Evolutionary conservation across 1,284 basidiomycete species (phyloP).

Genomic region (Pseudozyma tsukubaensis): DNA sequence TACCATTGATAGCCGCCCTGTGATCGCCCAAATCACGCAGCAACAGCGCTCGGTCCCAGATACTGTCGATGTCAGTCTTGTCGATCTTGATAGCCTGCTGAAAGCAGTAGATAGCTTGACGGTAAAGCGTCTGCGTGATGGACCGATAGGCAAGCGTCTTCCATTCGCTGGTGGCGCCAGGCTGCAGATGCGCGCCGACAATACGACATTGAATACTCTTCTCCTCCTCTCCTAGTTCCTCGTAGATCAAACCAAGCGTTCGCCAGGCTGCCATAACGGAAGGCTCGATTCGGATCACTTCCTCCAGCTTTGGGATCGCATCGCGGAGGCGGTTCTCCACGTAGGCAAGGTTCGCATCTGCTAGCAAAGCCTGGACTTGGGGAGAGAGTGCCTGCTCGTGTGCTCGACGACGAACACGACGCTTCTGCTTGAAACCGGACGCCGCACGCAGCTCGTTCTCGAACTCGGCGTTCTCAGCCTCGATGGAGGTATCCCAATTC

Average conservation of each 20-base stretch:
- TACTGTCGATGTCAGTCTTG: conserved; percentile 81
- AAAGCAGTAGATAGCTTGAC: conserved; percentile 92
- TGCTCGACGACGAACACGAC: conserved; percentile 21
- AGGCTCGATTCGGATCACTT: conserved; percentile 93
- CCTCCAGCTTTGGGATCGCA: conserved; percentile 83
- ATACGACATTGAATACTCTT: conserved; percentile 86
- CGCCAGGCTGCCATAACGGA: conserved; percentile 85
- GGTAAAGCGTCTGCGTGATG: conserved; percentile 78
- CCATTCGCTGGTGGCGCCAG: conserved; percentile 85
- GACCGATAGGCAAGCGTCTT: conserved; percentile 74
- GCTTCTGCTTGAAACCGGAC: conserved; percentile 53
- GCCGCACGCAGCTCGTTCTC: conserved; percentile 61
- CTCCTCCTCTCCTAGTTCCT: conserved; percentile 76
- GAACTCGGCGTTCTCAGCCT: conserved; percentile 59
- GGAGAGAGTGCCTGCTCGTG: conserved; percentile 74
- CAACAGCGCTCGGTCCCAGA: conserved; percentile 89
- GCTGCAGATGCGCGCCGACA: conserved; percentile 87
- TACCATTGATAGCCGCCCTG: conserved; percentile 81
- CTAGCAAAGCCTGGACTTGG: conserved; percentile 83
- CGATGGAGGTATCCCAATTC: conserved; percentile 59
- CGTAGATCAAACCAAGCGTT: conserved; percentile 83
- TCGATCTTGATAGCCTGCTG: conserved; percentile 84
- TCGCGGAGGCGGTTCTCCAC: conserved; percentile 78
- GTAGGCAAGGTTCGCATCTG: conserved; percentile 88
- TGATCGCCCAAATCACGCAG: conserved; percentile 80